Base-by-base conservation (phyloP, 495 filamentous ascomycete genomes). In the Glonium stellatum region DNA sequence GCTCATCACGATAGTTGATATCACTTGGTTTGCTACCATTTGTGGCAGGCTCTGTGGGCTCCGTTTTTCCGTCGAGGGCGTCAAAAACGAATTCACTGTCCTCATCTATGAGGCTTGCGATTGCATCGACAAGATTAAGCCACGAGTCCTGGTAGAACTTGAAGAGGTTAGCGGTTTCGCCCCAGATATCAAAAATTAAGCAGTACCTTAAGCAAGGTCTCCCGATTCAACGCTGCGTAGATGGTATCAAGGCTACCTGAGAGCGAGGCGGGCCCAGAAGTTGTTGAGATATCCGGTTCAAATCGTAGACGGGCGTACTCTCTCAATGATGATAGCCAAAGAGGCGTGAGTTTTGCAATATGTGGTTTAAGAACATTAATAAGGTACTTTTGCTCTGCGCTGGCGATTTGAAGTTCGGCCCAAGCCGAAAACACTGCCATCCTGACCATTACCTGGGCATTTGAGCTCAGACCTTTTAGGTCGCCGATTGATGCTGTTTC, bases 11-110 rank as follows among this genome's bases (percentile, higher is more conserved):
- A 68, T 97, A 97, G 68, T 97, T 96, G 72, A 99, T 97, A 64
- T 90, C 87, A 54, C 79, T 75, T 13, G 82, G 80, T 27, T 70
- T 68, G 31, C 76, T 70, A 44, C 39, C 19, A 75, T 53, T 61
- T 12, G 39, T 62, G 22, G 57, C 67, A 22, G 65, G 61, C 6
- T 66, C 63, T 4, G 78, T 67, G 11, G 81, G 75, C 54, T 85
- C 82, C 0, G 54, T 57, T 71, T 92, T 96, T 37, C 90, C 90
- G 70, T 99, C 93, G 1, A 97, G 74, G 18, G 93, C 95, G 69
- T 97, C 90, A 69, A 97, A 97, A 31, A 99, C 93, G 62, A 96
- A 93, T 55, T 92, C 89, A 69, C 90, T 96, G 69, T 97, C 95
- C 69, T 95, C 91, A 61, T 96, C 95, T 58, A 99, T 96, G 6